Conservation (phyloP, 148 eudicot genomes). For the Tetragonia tetragonoides region DNA sequence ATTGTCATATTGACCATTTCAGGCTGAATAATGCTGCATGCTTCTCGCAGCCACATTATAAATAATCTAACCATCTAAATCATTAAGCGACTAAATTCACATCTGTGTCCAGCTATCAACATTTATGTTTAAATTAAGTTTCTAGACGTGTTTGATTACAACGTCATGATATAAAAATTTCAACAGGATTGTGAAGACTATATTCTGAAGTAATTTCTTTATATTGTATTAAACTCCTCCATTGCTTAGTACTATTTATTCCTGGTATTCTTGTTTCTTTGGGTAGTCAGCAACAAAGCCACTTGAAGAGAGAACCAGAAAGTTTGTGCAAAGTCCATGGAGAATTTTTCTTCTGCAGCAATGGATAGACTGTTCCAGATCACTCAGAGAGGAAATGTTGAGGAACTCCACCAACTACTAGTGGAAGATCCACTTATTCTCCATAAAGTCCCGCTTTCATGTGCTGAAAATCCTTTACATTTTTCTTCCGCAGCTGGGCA, state of each 20-base stretch:
- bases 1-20: constrained; percentile 2
- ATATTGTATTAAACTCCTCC: no score
- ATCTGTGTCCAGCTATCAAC: no score
- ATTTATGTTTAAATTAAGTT: no score
- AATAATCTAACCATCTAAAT: neutral
- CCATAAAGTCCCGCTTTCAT: constrained; percentile 15
- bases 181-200: no score
- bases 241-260: neutral
- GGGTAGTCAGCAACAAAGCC: no score
- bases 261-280: neutral
- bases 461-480: constrained; percentile 37
- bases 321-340: neutral
- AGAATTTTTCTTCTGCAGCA: neutral
- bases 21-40: neutral
- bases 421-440: constrained; percentile 34
- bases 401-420: constrained; percentile 25
- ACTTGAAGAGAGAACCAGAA: no score
- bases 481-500: constrained; percentile 40
- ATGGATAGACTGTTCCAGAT: constrained; percentile 32
- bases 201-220: no score
- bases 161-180: neutral
- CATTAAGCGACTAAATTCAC: neutral
- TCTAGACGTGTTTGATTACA: no score
- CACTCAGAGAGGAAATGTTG: constrained; percentile 34
- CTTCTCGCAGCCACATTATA: neutral